These are phyloP conservation scores for Pseudogymnoascus sp. DNA, from an alignment of 2,329 filamentous ascomycete genomes.

Conservation along the genomic window DNA sequence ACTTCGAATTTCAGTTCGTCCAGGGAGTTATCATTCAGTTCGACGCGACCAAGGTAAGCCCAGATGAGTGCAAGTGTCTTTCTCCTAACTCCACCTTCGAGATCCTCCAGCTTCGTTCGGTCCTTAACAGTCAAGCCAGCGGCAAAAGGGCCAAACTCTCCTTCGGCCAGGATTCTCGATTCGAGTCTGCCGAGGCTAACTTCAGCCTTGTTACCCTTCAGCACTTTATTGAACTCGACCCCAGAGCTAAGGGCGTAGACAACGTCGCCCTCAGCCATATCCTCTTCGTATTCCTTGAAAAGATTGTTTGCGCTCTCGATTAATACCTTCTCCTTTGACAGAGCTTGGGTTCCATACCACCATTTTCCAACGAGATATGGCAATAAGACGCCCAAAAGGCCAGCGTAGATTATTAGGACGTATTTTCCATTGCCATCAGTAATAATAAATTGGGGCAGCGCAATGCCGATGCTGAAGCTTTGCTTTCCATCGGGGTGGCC, in stretches of 20 bases:
- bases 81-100: constrained; percentile 71
- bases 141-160: constrained; percentile 42
- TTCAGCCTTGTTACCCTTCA: constrained; percentile 73
- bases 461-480: constrained; percentile 95
- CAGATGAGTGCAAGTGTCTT: constrained; percentile 87
- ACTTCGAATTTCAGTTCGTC: constrained; percentile 84
- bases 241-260: constrained; percentile 75
- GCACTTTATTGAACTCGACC: constrained; percentile 70
- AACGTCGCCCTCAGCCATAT: constrained; percentile 70
- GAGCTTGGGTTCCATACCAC: constrained; percentile 95
- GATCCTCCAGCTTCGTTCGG: constrained; percentile 63
- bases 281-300: constrained; percentile 86
- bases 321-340: constrained; percentile 87
- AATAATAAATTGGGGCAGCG: constrained; percentile 84
- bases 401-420: constrained; percentile 80
- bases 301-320: constrained; percentile 91
- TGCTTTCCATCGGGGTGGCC: constrained; percentile 98
- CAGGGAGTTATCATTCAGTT: constrained; percentile 68
- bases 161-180: constrained; percentile 62
- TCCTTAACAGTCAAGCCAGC: constrained; percentile 63
- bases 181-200: constrained; percentile 76
- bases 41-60: constrained; percentile 86
- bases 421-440: constrained; percentile 94
- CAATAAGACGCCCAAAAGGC: constrained; percentile 78
- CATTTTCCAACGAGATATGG: constrained; percentile 92